phyloP scores from a whole-genome alignment of 306 rosid genomes.

The Vigna unguiculata region DNA sequence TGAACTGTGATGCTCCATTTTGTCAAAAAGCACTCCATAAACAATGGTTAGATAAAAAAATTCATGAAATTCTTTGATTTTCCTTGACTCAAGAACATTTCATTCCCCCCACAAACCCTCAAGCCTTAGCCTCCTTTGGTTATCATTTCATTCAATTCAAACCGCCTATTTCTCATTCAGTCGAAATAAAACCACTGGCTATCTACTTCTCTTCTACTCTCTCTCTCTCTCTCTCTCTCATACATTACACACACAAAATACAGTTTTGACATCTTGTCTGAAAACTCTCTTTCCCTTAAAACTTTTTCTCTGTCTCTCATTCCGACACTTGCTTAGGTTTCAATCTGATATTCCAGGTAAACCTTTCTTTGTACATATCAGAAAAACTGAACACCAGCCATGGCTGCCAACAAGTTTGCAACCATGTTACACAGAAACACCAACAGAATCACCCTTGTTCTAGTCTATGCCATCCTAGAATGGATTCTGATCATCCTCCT shows the following conservation, averaged over 20 bases:
- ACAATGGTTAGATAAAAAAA: conserved; percentile 22
- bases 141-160: conserved; percentile 61
- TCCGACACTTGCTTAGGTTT: conserved; percentile 3
- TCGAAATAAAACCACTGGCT: conserved; percentile 59
- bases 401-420: conserved; percentile 95
- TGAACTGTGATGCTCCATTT: conserved; percentile 3
- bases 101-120: neutral
- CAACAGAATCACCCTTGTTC: conserved; percentile 81
- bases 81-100: conserved; percentile 47
- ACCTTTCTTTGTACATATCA: conserved; percentile 60
- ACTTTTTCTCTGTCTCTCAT: conserved; percentile 35
- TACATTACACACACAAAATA: conserved; percentile 37
- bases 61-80: conserved; percentile 57
- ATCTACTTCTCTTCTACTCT: conserved; percentile 43
- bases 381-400: conserved; percentile 58
- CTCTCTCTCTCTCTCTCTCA: conserved; percentile 6
- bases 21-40: conserved; percentile 29
- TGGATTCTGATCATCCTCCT: conserved; percentile 86
- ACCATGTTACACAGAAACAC: conserved; percentile 82
- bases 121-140: conserved; percentile 49
- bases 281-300: conserved; percentile 40
- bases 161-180: conserved; percentile 39
- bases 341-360: conserved; percentile 37
- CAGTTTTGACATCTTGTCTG: conserved; percentile 51
- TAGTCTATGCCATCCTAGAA: conserved; percentile 83